Conservation (phyloP, 345 rosid genomes). For the Excoecaria agallocha region DNA sequence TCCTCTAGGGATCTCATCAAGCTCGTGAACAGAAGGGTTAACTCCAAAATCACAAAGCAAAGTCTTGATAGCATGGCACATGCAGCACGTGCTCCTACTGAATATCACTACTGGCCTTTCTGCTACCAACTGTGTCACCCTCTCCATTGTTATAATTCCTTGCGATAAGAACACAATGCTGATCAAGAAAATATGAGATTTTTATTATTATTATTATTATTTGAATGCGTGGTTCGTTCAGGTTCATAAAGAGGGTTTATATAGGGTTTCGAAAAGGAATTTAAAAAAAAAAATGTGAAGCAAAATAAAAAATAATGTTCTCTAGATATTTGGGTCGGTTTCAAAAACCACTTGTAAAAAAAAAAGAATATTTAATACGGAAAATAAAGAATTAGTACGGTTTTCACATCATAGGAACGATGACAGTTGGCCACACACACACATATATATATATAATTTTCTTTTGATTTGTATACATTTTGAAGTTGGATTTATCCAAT, state of each 20-base stretch:
- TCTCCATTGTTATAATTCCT: too few species aligned
- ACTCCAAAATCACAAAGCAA: slow-evolving; percentile 72
- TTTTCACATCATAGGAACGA: not conserved
- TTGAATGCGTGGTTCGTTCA: slow-evolving; percentile 16
- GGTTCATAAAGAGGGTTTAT: slow-evolving; percentile 18
- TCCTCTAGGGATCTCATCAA: slow-evolving; percentile 64
- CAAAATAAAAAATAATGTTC: slow-evolving; percentile 26
- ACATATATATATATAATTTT: not conserved
- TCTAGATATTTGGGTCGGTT: slow-evolving; percentile 34
- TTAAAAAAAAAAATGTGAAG: slow-evolving; percentile 9
- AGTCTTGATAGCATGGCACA: slow-evolving; percentile 78
- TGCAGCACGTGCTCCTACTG: slow-evolving; percentile 72
- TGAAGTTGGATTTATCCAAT: slow-evolving; percentile 40
- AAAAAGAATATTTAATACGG: slow-evolving; percentile 39
- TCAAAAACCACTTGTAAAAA: slow-evolving; percentile 12
- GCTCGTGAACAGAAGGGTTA: slow-evolving; percentile 63
- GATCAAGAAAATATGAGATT: not conserved
- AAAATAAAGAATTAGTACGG: slow-evolving; percentile 26
- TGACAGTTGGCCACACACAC: not conserved
- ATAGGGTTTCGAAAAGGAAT: slow-evolving; percentile 20
- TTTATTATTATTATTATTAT: too few species aligned
- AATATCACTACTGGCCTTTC: slow-evolving; percentile 89
- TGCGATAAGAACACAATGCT: not conserved
- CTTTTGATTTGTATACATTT: slow-evolving; percentile 29
- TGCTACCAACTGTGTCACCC: slow-evolving; percentile 49